These are phyloP conservation scores for Ogataea hybrid DNA, from an alignment of 1,139 yeast species.

Conservation along the genomic window DNA sequence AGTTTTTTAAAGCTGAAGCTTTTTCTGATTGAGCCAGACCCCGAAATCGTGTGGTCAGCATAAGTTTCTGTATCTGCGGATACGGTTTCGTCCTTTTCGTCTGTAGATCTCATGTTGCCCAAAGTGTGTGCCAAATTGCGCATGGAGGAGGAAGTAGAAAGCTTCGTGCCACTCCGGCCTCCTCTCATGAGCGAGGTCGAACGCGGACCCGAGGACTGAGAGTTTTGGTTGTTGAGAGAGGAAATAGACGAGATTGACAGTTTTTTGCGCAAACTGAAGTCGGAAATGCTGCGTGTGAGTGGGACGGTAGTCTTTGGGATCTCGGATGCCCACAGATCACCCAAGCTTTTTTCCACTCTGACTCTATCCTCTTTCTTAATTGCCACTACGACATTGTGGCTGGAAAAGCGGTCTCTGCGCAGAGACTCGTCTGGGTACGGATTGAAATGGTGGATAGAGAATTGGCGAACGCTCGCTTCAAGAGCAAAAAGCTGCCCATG, in stretches of 20 bases:
- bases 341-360: constrained; percentile 12
- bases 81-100: neutral
- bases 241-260: constrained; percentile 17
- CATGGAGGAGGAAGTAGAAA: constrained; percentile 15
- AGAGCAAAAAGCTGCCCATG: constrained; percentile 8
- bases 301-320: constrained; percentile 15
- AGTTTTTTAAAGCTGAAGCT: constrained; percentile 17
- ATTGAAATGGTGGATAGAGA: constrained; percentile 13
- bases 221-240: constrained; percentile 11
- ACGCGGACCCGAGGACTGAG: constrained; percentile 4
- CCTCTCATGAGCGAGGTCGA: constrained; percentile 9
- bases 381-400: constrained; percentile 1
- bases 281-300: constrained; percentile 18
- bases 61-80: neutral
- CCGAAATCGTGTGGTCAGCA: constrained; percentile 1
- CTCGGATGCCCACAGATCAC: constrained; percentile 18
- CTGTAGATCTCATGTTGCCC: neutral
- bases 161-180: constrained; percentile 3
- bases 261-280: constrained; percentile 17
- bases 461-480: constrained; percentile 9
- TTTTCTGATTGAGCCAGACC: constrained; percentile 10
- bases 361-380: constrained; percentile 18
- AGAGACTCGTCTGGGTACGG: constrained; percentile 6
- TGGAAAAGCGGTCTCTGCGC: constrained; percentile 8
- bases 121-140: constrained; percentile 10